A percentile compares a stretch with the other conserved stretches of the same genome.
These are phyloP conservation scores for Nigrospora osmanthi DNA, from an alignment of 2,329 filamentous ascomycete species.

Conservation along the genomic window DNA sequence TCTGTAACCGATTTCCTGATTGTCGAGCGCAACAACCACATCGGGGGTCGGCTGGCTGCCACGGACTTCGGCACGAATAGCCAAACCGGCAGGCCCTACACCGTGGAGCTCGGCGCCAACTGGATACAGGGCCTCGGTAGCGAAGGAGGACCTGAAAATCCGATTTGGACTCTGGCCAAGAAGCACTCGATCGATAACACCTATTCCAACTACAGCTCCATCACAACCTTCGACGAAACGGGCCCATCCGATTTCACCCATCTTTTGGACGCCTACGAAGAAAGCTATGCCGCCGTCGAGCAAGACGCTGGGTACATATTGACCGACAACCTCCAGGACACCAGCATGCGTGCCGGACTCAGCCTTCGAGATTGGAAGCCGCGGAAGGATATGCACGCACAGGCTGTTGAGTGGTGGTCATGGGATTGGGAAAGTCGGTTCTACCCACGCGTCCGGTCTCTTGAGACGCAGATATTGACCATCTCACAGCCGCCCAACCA, in stretches of 20 bases:
- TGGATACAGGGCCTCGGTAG: conserved; percentile 37
- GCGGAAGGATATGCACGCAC: conserved; percentile 42
- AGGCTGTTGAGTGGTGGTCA: conserved; percentile 53
- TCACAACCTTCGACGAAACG: conserved; percentile 52
- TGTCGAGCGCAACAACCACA: conserved; percentile 52
- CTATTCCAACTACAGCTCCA: conserved; percentile 49
- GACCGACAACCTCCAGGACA: conserved; percentile 52
- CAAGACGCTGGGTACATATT: conserved; percentile 50
- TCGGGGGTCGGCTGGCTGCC: conserved; percentile 56
- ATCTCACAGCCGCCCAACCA: conserved; percentile 29
- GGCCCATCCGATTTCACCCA: conserved; percentile 44
- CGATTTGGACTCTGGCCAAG: conserved; percentile 54
- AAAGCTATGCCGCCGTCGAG: conserved; percentile 34
- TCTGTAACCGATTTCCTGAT: conserved; percentile 58
- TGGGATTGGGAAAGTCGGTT: conserved; percentile 38
- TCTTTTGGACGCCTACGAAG: conserved; percentile 41
- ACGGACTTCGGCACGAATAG: conserved; percentile 42
- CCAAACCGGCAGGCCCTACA: conserved; percentile 42
- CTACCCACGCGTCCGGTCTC: too few species aligned
- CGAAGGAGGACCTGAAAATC: conserved; percentile 40
- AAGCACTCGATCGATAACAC: conserved; percentile 48
- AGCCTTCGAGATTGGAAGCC: conserved; percentile 57
- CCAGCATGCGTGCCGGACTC: conserved; percentile 50
- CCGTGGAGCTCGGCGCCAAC: conserved; percentile 59
- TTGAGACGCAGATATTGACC: too few species aligned